Conservation (phyloP, 2,329 filamentous ascomycete species). For the Phaeosphaeria sp. region DNA sequence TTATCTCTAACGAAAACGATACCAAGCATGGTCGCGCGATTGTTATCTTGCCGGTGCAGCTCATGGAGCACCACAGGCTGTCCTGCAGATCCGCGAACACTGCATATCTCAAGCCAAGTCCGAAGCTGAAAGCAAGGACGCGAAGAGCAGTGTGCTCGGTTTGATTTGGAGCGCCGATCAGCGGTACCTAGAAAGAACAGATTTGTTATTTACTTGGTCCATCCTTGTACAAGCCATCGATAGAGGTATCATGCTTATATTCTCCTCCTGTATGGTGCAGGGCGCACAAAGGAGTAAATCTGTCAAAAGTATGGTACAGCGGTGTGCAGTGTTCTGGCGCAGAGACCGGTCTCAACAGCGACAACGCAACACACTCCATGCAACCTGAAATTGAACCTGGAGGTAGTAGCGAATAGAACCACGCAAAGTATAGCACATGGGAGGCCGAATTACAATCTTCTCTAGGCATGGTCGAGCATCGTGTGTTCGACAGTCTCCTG, state of each 20-base stretch:
- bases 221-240: not conserved
- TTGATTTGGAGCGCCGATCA: not conserved
- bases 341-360: not conserved
- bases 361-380: not conserved
- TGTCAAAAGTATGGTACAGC: slow-evolving; percentile 1
- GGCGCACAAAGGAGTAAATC: not conserved
- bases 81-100: slow-evolving; percentile 1
- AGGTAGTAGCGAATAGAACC: not conserved
- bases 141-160: not conserved
- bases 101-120: not conserved
- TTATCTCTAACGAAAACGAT: slow-evolving; percentile 2
- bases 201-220: not conserved
- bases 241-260: not conserved
- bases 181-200: not conserved
- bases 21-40: not conserved
- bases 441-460: not conserved
- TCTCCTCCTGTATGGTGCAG: not conserved
- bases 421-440: not conserved
- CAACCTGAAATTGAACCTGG: not conserved
- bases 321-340: not conserved
- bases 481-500: not conserved
- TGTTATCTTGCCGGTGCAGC: slow-evolving; percentile 5
- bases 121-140: not conserved
- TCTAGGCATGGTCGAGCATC: not conserved
- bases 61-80: slow-evolving; percentile 1